phyloP scores from a whole-genome alignment of 2,329 filamentous ascomycete genomes.

The Neurospora crassa region DNA sequence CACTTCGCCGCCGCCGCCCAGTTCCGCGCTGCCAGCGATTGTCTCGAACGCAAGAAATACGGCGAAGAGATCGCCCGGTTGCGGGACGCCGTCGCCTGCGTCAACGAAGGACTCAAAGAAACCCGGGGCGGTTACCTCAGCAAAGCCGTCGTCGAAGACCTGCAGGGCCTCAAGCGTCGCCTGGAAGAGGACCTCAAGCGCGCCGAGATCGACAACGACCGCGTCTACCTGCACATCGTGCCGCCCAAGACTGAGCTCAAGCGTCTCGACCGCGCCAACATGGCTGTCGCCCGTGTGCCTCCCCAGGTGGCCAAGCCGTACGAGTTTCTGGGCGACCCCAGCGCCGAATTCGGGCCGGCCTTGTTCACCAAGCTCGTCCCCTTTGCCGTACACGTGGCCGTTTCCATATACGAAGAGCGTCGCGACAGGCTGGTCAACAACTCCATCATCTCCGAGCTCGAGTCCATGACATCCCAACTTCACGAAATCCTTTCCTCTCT shows the following conservation, averaged over 20 bases:
- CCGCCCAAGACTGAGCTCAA: constrained; percentile 83
- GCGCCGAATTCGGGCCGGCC: constrained; percentile 67
- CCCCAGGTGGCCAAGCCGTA: constrained; percentile 74
- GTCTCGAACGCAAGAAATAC: constrained; percentile 86
- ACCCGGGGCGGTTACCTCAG: constrained; percentile 63
- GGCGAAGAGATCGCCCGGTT: constrained; percentile 90
- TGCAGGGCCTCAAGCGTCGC: constrained; percentile 72
- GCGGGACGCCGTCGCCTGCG: constrained; percentile 71
- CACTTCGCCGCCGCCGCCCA: constrained; percentile 95
- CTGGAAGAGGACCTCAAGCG: constrained; percentile 83
- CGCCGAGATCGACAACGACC: constrained; percentile 91
- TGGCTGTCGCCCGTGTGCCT: constrained; percentile 74
- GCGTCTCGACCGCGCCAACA: constrained; percentile 74
- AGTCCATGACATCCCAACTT: constrained; percentile 68
- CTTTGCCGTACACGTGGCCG: constrained; percentile 89
- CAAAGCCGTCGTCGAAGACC: constrained; percentile 69
- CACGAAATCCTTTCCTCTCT: constrained; percentile 72
- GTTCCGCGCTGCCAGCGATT: constrained; percentile 82
- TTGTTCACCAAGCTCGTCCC: constrained; percentile 88
- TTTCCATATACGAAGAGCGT: constrained; percentile 89
- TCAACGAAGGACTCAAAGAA: constrained; percentile 80
- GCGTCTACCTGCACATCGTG: constrained; percentile 82
- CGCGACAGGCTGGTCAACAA: constrained; percentile 85
- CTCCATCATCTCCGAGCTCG: constrained; percentile 75
- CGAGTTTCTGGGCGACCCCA: constrained; percentile 66